Base-by-base conservation (phyloP, 306 rosid species). In the Hylodesmum podocarpum region DNA sequence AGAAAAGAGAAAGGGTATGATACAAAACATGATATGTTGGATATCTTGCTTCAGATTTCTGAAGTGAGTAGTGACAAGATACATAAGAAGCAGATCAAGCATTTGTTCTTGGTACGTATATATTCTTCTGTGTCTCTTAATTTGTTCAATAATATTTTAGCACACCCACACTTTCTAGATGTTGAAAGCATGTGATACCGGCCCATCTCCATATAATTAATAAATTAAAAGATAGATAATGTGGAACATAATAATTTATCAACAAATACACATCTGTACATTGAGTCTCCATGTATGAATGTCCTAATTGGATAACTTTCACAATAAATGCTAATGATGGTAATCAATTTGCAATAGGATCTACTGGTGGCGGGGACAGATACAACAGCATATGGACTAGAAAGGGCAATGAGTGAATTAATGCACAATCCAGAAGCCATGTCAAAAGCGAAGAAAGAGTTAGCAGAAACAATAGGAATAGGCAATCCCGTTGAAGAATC, bases 311-410 rank as follows among this genome's bases (percentile, higher is more conserved):
- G n/a, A n/a, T n/a, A n/a, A n/a, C n/a, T n/a, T n/a, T n/a, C n/a
- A n/a, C n/a, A n/a, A n/a, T n/a, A n/a, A n/a, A n/a, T n/a, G n/a
- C n/a, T n/a, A n/a, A n/a, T n/a, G n/a, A n/a, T n/a, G n/a, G n/a
- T 19, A 0, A 8, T 9, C 5, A 53, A n/a, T n/a, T n/a, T 69
- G 4, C 11, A 0, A 47, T 14, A 81, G 91, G 94, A 81, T 22
- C 53, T 91, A 0, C 85, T 89, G 29, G 83, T 75, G 2, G 94
- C 89, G 1, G 90, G 94, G 6, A 86, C 86, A 0, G 94, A 89
- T 1, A 89, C 94, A 65, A 84, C 88, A 0, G 77, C 94, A 4
- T 8, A 47, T 12, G 79, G 80, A 6, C 3, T 86, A 5, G 90
- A 81, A 64, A 87, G 92, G 82, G 84, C 89, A 24, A 79, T 89